phyloP scores from a whole-genome alignment of 257 asterid species.

The Scutellaria minor region DNA sequence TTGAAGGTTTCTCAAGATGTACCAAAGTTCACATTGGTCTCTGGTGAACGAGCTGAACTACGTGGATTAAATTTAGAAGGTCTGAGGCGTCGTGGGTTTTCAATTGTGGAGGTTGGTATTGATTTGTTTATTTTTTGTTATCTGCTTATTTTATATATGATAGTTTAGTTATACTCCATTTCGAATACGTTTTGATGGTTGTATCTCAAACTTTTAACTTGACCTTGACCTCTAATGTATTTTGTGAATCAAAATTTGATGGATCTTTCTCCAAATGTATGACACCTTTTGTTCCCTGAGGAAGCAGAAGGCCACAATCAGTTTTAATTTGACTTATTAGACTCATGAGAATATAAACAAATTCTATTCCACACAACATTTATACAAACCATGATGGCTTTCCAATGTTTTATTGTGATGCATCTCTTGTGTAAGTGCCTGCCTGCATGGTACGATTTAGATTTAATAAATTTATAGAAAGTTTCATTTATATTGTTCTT shows the following conservation, averaged over 20 bases:
- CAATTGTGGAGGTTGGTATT: conserved; percentile 68
- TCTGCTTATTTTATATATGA: background rate
- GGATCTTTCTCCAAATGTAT: background rate
- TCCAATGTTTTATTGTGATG: background rate
- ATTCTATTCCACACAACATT: conserved; percentile 7
- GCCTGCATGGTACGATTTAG: conserved; percentile 6
- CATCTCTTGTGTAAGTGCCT: background rate
- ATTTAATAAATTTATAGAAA: background rate
- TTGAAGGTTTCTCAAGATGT: conserved; percentile 87
- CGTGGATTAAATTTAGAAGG: conserved; percentile 96
- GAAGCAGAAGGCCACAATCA: background rate
- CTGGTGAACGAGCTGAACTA: conserved; percentile 96
- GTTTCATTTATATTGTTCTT: background rate
- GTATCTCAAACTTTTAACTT: background rate
- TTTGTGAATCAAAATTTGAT: background rate
- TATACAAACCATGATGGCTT: background rate
- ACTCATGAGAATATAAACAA: background rate
- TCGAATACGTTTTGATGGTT: background rate
- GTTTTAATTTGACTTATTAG: background rate
- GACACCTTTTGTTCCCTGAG: conserved; percentile 3
- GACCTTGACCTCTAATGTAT: background rate
- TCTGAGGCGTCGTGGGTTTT: conserved; percentile 81
- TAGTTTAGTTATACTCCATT: conserved; percentile 11
- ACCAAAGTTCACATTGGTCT: conserved; percentile 88
- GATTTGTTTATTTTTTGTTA: conserved; percentile 11